These are phyloP conservation scores for Vanilla planifolia DNA, from an alignment of 106 monocot species.

Conservation along the genomic window DNA sequence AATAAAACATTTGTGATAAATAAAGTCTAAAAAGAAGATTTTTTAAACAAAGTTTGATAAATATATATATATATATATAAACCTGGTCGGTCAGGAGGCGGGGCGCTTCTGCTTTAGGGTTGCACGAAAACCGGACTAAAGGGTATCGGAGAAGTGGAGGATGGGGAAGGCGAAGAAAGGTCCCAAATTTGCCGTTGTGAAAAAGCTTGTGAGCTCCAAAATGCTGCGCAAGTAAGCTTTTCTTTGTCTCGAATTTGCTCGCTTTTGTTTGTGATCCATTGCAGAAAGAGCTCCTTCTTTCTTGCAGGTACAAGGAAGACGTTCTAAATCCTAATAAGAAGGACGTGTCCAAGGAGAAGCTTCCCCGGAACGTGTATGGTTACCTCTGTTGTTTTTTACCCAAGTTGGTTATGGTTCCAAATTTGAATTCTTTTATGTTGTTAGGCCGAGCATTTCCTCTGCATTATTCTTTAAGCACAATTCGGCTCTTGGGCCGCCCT, in stretches of 20 bases:
- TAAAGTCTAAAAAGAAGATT: too few relatives aligned
- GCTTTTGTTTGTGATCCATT: too few relatives aligned
- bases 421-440: background rate
- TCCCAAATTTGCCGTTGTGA: constrained; percentile 70
- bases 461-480: constrained; percentile 89
- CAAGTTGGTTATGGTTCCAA: background rate
- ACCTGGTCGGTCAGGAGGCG: too few relatives aligned
- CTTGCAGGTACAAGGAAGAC: constrained; percentile 56
- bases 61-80: too few relatives aligned
- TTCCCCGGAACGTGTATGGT: constrained; percentile 70
- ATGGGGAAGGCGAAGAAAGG: constrained; percentile 76
- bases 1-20: too few relatives aligned
- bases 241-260: background rate
- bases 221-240: constrained; percentile 48
- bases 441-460: constrained; percentile 63
- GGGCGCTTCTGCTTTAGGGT: too few relatives aligned
- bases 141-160: background rate
- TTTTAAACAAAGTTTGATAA: too few relatives aligned
- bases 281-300: background rate
- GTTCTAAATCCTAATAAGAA: constrained; percentile 77
- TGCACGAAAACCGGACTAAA: too few relatives aligned
- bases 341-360: constrained; percentile 63
- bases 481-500: constrained; percentile 82
- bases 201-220: constrained; percentile 70
- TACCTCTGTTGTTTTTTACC: background rate